Percentiles rank a stretch among this genome's conserved stretches.
Conservation (phyloP, 805 yeast genomes). For the Cyberlindnera lachancei region DNA sequence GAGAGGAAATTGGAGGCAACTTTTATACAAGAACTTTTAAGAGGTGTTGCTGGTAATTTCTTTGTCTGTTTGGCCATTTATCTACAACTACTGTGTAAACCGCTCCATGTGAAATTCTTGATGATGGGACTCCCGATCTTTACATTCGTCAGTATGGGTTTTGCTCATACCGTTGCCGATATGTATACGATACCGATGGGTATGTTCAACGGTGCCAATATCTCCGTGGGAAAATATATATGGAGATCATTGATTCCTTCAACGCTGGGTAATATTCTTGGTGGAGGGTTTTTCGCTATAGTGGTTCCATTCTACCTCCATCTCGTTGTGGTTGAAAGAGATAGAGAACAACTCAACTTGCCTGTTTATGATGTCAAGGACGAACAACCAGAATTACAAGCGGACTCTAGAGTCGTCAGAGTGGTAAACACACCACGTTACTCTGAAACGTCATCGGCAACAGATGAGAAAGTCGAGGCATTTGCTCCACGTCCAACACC, state of each 20-base stretch:
- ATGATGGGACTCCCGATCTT: conserved; percentile 63
- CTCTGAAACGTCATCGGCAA: conserved; percentile 1
- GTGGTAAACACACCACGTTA: conserved; percentile 21
- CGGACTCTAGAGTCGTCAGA: conserved; percentile 74
- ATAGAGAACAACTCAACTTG: conserved; percentile 50
- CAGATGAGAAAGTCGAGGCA: conserved; percentile 5
- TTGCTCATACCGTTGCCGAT: conserved; percentile 77
- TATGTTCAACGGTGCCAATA: conserved; percentile 55
- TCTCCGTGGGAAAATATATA: conserved; percentile 54
- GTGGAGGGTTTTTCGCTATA: conserved; percentile 64
- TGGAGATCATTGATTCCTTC: conserved; percentile 74
- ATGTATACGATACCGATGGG: conserved; percentile 66
- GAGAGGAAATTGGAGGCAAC: conserved; percentile 36
- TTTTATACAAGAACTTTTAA: conserved; percentile 60
- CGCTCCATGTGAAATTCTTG: conserved; percentile 65
- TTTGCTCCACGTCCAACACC: conserved; percentile 13
- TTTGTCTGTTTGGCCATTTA: conserved; percentile 71
- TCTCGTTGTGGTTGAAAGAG: conserved; percentile 63
- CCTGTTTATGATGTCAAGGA: conserved; percentile 68
- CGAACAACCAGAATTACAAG: conserved; percentile 71
- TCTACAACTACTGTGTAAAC: conserved; percentile 71
- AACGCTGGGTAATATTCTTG: conserved; percentile 67
- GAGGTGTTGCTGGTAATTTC: conserved; percentile 71
- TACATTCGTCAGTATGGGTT: conserved; percentile 73
- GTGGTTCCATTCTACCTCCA: conserved; percentile 70